Conservation (phyloP, 768 basidiomycete genomes). For the Collybiopsis luxurians region DNA sequence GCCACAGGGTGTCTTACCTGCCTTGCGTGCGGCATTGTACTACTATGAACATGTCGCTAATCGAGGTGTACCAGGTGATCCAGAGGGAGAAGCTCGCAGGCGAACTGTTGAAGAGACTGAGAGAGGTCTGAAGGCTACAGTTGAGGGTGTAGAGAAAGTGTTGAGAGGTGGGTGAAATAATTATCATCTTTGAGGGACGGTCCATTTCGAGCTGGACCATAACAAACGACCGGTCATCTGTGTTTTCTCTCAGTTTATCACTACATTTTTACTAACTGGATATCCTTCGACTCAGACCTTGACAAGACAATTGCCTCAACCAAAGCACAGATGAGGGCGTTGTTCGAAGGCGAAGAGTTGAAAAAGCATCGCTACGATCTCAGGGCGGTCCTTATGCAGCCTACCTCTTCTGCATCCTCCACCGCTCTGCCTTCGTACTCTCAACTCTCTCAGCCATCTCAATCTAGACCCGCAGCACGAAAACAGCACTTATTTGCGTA, state of each 20-base stretch:
- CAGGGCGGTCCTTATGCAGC: conserved; percentile 3
- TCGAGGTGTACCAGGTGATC: not conserved
- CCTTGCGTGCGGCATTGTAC: not conserved
- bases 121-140: not conserved
- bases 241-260: too few relatives aligned
- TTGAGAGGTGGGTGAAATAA: not conserved
- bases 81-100: not conserved
- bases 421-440: not conserved
- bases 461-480: not conserved
- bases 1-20: not conserved
- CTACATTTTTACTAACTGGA: too few relatives aligned
- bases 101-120: not conserved
- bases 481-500: not conserved
- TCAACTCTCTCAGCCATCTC: not conserved
- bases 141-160: not conserved
- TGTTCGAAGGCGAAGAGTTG: not conserved
- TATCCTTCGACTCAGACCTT: not conserved
- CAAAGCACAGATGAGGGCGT: not conserved
- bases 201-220: too few relatives aligned
- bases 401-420: not conserved
- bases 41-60: not conserved
- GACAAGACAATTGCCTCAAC: not conserved
- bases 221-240: too few relatives aligned
- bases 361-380: not conserved
- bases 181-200: too few relatives aligned